phyloP scores from a whole-genome alignment of 768 basidiomycete species.

The Lactarius hatsudake region DNA sequence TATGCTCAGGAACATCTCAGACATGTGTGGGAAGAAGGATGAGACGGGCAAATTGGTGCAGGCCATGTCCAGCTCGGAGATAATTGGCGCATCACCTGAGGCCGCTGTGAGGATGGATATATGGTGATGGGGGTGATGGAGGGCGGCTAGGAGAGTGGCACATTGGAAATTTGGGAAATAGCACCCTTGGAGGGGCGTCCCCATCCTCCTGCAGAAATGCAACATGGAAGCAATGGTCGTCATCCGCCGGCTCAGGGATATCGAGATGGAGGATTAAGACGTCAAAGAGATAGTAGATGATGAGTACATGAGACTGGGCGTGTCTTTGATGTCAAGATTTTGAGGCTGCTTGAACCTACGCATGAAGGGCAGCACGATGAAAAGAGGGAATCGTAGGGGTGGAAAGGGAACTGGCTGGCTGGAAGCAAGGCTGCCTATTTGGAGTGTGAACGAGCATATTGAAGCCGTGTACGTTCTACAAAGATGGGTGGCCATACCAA shows the following conservation, averaged over 20 bases:
- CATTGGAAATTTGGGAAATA: background rate
- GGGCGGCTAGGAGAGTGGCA: conserved; percentile 21
- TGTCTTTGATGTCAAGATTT: background rate
- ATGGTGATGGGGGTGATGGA: conserved; percentile 26
- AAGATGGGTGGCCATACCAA: background rate
- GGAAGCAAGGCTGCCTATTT: background rate
- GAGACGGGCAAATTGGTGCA: background rate
- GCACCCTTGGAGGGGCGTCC: background rate
- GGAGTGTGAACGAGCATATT: background rate
- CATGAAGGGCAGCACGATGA: conserved; percentile 1
- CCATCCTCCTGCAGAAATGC: background rate
- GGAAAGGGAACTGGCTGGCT: background rate
- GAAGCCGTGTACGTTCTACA: background rate
- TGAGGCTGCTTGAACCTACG: background rate
- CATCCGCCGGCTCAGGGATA: background rate
- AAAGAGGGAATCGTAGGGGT: background rate
- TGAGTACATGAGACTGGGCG: conserved; percentile 9
- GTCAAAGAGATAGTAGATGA: conserved; percentile 17
- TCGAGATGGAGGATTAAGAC: conserved; percentile 5
- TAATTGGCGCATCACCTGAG: conserved; percentile 27
- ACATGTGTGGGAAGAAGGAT: background rate
- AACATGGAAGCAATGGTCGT: conserved; percentile 4
- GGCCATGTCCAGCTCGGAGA: conserved; percentile 10
- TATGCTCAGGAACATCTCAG: background rate
- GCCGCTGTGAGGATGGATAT: conserved; percentile 29